Conservation (phyloP, 208 protist species). For the Novymonas esmeraldas region DNA sequence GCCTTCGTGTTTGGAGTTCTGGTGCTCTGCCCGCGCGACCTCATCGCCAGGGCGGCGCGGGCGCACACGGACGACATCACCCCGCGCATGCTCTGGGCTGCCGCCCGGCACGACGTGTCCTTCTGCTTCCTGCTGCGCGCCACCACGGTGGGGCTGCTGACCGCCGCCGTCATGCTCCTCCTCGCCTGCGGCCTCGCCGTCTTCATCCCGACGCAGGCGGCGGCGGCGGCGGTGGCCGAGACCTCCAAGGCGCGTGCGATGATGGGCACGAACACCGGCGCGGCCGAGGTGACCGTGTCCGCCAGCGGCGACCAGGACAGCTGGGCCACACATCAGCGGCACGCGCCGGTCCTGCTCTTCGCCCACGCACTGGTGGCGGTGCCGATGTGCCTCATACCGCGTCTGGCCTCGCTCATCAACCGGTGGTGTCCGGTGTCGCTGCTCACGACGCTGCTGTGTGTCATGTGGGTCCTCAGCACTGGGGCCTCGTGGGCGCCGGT, state of each 20-base stretch:
- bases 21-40: slow-evolving; percentile 29
- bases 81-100: slow-evolving; percentile 17
- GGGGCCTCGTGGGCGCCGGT: slow-evolving; percentile 27
- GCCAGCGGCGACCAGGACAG: slow-evolving; percentile 5
- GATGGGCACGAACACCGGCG: slow-evolving; percentile 18
- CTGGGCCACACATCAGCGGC: slow-evolving; percentile 26
- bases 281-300: slow-evolving; percentile 5
- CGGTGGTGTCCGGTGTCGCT: slow-evolving; percentile 31
- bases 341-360: slow-evolving; percentile 25
- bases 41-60: slow-evolving; percentile 29
- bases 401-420: slow-evolving; percentile 24
- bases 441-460: slow-evolving; percentile 27
- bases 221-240: slow-evolving; percentile 6
- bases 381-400: slow-evolving; percentile 34
- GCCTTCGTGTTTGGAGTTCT: slow-evolving; percentile 32
- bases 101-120: slow-evolving; percentile 32
- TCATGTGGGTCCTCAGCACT: slow-evolving; percentile 28
- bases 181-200: slow-evolving; percentile 21
- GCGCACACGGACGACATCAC: slow-evolving; percentile 22
- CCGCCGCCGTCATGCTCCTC: slow-evolving; percentile 25
- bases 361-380: slow-evolving; percentile 25
- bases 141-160: slow-evolving; percentile 31
- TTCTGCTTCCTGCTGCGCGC: slow-evolving; percentile 32
- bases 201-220: slow-evolving; percentile 31
- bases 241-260: slow-evolving; percentile 14